Conservation (phyloP, 208 protist genomes). For the Phytomonas serpens region DNA sequence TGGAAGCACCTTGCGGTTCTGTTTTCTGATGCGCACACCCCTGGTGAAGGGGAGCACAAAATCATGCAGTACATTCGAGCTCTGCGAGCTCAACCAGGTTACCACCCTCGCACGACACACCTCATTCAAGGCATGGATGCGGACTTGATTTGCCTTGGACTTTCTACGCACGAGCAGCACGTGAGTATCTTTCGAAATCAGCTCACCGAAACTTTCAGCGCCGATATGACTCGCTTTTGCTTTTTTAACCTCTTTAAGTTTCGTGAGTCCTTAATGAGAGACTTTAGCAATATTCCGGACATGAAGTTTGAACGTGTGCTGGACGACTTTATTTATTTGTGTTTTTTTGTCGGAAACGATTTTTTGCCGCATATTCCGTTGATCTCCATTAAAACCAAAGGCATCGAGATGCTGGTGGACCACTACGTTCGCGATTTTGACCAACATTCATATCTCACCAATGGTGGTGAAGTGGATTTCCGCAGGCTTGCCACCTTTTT, state of each 20-base stretch:
- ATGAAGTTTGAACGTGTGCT: conserved; percentile 95
- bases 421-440: conserved; percentile 76
- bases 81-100: conserved; percentile 84
- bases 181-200: conserved; percentile 98
- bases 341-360: conserved; percentile 99
- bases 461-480: conserved; percentile 81
- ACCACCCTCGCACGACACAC: conserved; percentile 96
- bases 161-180: conserved; percentile 98
- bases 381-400: conserved; percentile 96
- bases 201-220: conserved; percentile 83
- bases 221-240: conserved; percentile 70
- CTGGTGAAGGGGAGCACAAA: conserved; percentile 97
- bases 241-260: conserved; percentile 83
- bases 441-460: conserved; percentile 74
- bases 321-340: conserved; percentile 99
- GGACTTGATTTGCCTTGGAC: conserved; percentile 98
- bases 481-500: conserved; percentile 52
- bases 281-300: conserved; percentile 70
- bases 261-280: conserved; percentile 53
- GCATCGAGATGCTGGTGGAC: conserved; percentile 92
- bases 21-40: conserved; percentile 94
- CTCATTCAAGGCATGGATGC: conserved; percentile 99
- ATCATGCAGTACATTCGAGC: conserved; percentile 93
- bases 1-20: conserved; percentile 94
- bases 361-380: conserved; percentile 98